Conservation (phyloP, 371 early-diverging fungal genomes). For the Zancudomyces culisetae region DNA sequence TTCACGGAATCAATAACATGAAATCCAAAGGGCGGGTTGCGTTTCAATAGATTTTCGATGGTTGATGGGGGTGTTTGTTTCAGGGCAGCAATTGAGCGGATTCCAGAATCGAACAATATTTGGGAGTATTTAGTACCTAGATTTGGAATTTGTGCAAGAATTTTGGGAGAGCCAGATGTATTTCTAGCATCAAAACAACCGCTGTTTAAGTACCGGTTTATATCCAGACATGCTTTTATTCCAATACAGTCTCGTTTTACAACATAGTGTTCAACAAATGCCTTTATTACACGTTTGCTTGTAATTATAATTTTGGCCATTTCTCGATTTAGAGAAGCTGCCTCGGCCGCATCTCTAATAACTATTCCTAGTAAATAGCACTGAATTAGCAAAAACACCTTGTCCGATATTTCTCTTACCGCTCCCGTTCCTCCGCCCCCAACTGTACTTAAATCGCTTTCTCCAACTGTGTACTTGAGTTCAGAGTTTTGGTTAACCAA, state of each 20-base stretch:
- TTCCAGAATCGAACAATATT: background rate
- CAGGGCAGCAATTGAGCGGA: background rate
- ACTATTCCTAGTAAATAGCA: conserved; percentile 1
- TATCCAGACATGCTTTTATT: background rate
- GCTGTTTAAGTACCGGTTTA: background rate
- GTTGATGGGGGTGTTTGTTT: background rate
- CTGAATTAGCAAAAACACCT: conserved; percentile 3
- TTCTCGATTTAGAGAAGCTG: conserved; percentile 3
- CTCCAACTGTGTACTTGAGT: no score
- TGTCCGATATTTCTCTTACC: background rate
- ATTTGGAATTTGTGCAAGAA: background rate
- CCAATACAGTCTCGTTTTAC: background rate
- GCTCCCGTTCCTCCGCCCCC: no score
- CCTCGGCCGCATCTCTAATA: background rate
- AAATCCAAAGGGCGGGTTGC: conserved; percentile 4
- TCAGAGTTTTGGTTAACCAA: background rate
- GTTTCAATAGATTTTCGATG: conserved; percentile 1
- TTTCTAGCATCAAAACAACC: conserved; percentile 1
- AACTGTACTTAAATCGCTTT: no score
- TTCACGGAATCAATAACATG: background rate
- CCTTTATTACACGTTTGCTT: background rate
- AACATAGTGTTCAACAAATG: conserved; percentile 2
- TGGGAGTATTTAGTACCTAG: conserved; percentile 4
- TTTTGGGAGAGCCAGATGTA: background rate
- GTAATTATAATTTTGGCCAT: background rate